These are phyloP conservation scores for Synchytrium microbalum DNA, from an alignment of 371 early-diverging fungal genomes.

Conservation along the genomic window DNA sequence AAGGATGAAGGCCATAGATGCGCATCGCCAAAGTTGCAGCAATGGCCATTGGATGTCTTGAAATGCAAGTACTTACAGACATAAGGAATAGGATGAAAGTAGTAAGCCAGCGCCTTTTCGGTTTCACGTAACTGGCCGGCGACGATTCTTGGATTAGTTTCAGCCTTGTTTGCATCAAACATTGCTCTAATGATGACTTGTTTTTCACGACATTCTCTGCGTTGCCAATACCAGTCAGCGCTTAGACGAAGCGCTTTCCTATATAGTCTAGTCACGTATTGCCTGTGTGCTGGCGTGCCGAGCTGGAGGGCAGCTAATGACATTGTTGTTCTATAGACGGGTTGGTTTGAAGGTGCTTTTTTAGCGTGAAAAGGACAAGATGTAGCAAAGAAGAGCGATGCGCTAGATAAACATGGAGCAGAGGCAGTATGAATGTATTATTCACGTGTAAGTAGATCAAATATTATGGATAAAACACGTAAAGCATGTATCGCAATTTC, in stretches of 20 bases:
- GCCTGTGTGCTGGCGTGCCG: conserved; percentile 49
- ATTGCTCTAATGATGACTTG: conserved; percentile 62
- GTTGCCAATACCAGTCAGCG: conserved; percentile 74
- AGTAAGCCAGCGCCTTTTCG: conserved; percentile 33
- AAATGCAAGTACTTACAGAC: conserved; percentile 15
- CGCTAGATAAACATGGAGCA: too few species aligned
- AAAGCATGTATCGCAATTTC: too few species aligned
- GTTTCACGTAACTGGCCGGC: conserved; percentile 26
- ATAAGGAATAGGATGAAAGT: conserved; percentile 72
- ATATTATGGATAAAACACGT: too few species aligned
- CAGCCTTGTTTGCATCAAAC: conserved; percentile 64
- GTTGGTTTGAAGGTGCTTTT: neutral
- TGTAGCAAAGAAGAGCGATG: too few species aligned
- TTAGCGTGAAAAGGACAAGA: too few species aligned
- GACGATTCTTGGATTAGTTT: conserved; percentile 59
- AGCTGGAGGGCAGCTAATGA: neutral
- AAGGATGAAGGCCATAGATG: too few species aligned
- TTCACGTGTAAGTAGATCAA: too few species aligned
- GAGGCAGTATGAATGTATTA: too few species aligned
- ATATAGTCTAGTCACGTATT: conserved; percentile 65
- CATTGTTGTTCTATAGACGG: neutral
- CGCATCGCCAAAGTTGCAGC: too few species aligned
- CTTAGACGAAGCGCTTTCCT: conserved; percentile 65
- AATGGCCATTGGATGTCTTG: too few species aligned
- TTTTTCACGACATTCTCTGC: conserved; percentile 65